Conservation (phyloP, 371 early-diverging fungal genomes). For the Rhizomucor pusillus region DNA sequence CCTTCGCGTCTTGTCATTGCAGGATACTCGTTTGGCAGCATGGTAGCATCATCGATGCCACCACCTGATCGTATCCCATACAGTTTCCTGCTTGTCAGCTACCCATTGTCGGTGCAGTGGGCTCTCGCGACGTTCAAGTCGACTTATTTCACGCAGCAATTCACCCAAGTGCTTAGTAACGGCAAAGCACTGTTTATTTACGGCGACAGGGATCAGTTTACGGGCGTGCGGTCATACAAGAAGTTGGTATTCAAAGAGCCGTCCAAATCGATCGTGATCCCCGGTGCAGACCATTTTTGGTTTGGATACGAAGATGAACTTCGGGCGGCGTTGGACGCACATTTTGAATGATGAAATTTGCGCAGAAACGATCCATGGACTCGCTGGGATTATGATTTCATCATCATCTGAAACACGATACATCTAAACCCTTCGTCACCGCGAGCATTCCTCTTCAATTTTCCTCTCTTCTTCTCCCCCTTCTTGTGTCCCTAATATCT, state of each 20-base stretch:
- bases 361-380: too few species aligned
- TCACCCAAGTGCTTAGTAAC: constrained; percentile 4
- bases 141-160: constrained; percentile 25
- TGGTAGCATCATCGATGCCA: constrained; percentile 39
- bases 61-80: constrained; percentile 9
- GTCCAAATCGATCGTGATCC: constrained; percentile 9
- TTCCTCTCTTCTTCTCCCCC: too few species aligned
- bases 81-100: constrained; percentile 35
- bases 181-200: constrained; percentile 20
- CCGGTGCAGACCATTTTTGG: constrained; percentile 39
- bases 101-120: constrained; percentile 42
- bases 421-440: too few species aligned
- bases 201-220: constrained; percentile 42
- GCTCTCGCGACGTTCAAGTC: constrained; percentile 28
- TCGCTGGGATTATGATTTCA: too few species aligned
- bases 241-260: constrained; percentile 20
- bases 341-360: too few species aligned
- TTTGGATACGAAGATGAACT: constrained; percentile 16
- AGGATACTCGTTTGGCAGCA: constrained; percentile 49
- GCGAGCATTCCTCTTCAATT: too few species aligned
- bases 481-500: too few species aligned
- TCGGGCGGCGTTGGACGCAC: too few species aligned
- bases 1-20: constrained; percentile 4
- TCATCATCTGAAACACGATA: too few species aligned
- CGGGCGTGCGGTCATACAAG: constrained; percentile 19